Evolutionary conservation across 2,329 filamentous ascomycete species (phyloP).

Genomic region (Xylariales sp.): DNA sequence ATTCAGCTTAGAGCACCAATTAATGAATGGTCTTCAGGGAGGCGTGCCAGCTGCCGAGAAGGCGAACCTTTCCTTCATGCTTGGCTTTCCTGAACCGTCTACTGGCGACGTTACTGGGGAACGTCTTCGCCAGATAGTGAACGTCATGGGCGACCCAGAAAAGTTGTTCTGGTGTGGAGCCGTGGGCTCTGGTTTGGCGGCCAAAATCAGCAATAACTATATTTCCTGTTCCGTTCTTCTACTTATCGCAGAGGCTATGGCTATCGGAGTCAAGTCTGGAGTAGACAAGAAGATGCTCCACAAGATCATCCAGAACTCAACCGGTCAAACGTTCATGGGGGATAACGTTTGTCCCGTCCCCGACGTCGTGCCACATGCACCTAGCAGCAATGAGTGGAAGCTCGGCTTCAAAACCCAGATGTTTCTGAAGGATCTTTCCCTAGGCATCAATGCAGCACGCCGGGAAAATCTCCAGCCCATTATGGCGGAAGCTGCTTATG

Average conservation of each 20-base stretch:
- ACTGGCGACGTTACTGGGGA: background rate
- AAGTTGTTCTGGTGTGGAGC: background rate
- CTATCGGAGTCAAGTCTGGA: background rate
- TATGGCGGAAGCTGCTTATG: background rate
- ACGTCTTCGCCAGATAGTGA: background rate
- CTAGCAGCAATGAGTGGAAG: slow-evolving; percentile 2
- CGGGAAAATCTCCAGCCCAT: background rate
- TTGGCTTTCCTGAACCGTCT: background rate
- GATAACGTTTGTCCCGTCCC: slow-evolving; percentile 2
- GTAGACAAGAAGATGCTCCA: slow-evolving; percentile 1
- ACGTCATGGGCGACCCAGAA: background rate
- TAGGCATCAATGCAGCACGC: background rate
- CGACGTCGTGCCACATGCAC: background rate
- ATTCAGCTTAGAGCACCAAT: no score
- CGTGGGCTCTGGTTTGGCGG: background rate
- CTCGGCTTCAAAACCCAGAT: slow-evolving; percentile 3
- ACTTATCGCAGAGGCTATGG: slow-evolving; percentile 3
- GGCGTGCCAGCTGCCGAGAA: background rate
- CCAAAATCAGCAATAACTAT: slow-evolving; percentile 5
- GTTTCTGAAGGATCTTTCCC: background rate
- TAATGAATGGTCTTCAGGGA: no score
- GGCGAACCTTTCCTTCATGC: background rate
- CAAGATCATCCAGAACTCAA: slow-evolving; percentile 1
- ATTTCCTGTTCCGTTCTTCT: background rate
- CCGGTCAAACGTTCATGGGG: slow-evolving; percentile 1